Conservation (phyloP, 2,329 filamentous ascomycete genomes). For the Acephala macrosclerotiorum region DNA sequence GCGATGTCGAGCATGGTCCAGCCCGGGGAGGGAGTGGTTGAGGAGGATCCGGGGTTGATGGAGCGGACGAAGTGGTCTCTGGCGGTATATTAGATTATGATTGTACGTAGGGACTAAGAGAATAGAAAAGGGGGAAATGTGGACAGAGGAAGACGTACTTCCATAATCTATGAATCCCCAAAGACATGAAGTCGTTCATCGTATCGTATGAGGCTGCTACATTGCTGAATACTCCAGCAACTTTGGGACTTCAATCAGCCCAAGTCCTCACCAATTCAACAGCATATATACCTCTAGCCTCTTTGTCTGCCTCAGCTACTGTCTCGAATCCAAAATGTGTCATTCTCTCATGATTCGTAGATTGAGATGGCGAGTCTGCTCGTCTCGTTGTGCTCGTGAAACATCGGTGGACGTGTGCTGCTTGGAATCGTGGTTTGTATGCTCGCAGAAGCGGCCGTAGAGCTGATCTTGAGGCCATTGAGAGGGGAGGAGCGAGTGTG, state of each 20-base stretch:
- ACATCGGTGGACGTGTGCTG: constrained; percentile 27
- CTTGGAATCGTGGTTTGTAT: constrained; percentile 29
- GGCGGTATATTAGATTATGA: constrained; percentile 6
- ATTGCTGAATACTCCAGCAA: constrained; percentile 86
- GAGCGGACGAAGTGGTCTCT: constrained; percentile 92
- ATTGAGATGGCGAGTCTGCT: constrained; percentile 30
- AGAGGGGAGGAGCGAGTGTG: background rate
- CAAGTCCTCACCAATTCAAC: background rate
- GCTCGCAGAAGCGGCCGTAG: constrained; percentile 35
- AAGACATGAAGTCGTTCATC: constrained; percentile 99
- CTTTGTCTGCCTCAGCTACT: constrained; percentile 45
- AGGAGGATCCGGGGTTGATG: constrained; percentile 73
- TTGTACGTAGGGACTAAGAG: background rate
- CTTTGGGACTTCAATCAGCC: constrained; percentile 31
- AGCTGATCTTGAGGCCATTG: constrained; percentile 38
- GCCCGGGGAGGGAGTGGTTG: constrained; percentile 53
- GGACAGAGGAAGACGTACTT: constrained; percentile 60
- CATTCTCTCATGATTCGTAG: constrained; percentile 40
- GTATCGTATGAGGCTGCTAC: constrained; percentile 90
- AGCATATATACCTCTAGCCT: constrained; percentile 40
- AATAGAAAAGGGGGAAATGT: background rate
- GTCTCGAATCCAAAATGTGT: constrained; percentile 48
- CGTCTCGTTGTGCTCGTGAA: constrained; percentile 30
- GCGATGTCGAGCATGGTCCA: constrained; percentile 93
- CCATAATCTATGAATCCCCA: constrained; percentile 96